These are phyloP conservation scores for Helenozyma rhizophorensis DNA, from an alignment of 805 yeast species.

Conservation along the genomic window DNA sequence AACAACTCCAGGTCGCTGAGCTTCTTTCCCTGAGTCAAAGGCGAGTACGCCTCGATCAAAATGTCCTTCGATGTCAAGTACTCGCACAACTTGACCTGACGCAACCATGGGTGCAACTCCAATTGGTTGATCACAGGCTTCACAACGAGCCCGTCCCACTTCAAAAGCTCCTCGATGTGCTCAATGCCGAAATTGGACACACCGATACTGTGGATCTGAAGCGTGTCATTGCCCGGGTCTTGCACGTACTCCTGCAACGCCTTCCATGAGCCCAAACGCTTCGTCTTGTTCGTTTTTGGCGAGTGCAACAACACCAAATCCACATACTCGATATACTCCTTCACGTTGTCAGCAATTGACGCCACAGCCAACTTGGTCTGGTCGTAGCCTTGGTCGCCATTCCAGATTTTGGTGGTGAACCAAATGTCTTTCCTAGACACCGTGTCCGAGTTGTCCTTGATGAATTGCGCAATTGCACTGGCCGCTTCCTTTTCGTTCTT, in stretches of 20 bases:
- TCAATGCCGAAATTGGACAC: conserved; percentile 68
- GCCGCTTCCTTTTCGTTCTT: conserved; percentile 60
- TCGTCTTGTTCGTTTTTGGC: conserved; percentile 38
- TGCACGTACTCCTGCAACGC: conserved; percentile 72
- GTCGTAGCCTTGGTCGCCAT: conserved; percentile 37
- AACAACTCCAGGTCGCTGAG: conserved; percentile 51
- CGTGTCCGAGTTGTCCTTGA: conserved; percentile 37
- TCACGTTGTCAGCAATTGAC: conserved; percentile 49
- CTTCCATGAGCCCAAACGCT: conserved; percentile 59
- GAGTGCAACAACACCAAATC: conserved; percentile 47
- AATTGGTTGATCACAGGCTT: conserved; percentile 73
- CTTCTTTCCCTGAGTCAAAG: conserved; percentile 63
- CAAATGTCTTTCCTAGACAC: conserved; percentile 30
- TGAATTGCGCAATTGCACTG: conserved; percentile 52
- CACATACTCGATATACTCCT: conserved; percentile 32
- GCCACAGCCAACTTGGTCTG: conserved; percentile 56
- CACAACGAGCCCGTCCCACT: conserved; percentile 47
- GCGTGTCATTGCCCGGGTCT: conserved; percentile 43
- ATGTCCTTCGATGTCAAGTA: conserved; percentile 55
- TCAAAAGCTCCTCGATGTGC: conserved; percentile 57
- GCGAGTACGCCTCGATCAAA: conserved; percentile 72
- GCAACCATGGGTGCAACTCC: conserved; percentile 83
- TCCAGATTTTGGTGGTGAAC: conserved; percentile 34
- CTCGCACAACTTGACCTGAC: conserved; percentile 58
- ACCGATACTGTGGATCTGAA: conserved; percentile 63